Percentiles rank a stretch among this genome's conserved stretches.
Evolutionary conservation across 148 eudicot species (phyloP).

Genomic region (Nepenthes mirabilis): DNA sequence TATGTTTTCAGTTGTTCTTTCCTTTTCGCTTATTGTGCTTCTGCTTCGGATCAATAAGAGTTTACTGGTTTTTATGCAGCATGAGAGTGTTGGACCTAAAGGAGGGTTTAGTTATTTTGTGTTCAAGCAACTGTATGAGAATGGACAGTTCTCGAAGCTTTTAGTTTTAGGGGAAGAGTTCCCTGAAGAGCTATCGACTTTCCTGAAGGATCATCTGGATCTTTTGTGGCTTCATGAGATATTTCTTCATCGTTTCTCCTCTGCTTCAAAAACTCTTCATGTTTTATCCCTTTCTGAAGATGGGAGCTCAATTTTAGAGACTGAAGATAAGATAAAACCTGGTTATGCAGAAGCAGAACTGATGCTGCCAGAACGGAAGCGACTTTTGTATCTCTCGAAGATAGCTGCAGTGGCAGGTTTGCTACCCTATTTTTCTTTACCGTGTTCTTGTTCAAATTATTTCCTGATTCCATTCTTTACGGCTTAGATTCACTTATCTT

Average conservation of each 20-base stretch:
- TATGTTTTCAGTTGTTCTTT: not conserved
- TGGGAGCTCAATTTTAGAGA: constrained; percentile 16
- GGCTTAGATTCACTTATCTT: too few relatives aligned
- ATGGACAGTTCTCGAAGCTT: constrained; percentile 61
- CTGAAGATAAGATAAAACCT: constrained; percentile 23
- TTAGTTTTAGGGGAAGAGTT: constrained; percentile 92
- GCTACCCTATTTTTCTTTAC: not conserved
- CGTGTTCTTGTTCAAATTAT: too few relatives aligned
- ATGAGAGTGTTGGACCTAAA: constrained; percentile 84
- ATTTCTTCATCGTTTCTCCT: constrained; percentile 55
- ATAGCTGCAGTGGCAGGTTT: constrained; percentile 92
- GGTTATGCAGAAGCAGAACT: constrained; percentile 16
- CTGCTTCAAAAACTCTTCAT: constrained; percentile 82
- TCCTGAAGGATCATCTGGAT: constrained; percentile 61
- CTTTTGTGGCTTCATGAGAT: constrained; percentile 90
- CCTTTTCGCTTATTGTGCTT: constrained; percentile 3
- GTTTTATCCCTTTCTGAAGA: constrained; percentile 60
- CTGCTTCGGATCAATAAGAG: not conserved
- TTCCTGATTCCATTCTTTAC: too few relatives aligned
- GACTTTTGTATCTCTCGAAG: constrained; percentile 72
- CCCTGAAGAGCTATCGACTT: constrained; percentile 59
- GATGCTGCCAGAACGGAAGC: constrained; percentile 64
- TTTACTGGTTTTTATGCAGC: constrained; percentile 32
- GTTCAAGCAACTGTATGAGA: constrained; percentile 59
- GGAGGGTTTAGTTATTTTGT: constrained; percentile 89